Evolutionary conservation across 345 rosid genomes (phyloP).

Genomic region (Schrenkiella parvula): DNA sequence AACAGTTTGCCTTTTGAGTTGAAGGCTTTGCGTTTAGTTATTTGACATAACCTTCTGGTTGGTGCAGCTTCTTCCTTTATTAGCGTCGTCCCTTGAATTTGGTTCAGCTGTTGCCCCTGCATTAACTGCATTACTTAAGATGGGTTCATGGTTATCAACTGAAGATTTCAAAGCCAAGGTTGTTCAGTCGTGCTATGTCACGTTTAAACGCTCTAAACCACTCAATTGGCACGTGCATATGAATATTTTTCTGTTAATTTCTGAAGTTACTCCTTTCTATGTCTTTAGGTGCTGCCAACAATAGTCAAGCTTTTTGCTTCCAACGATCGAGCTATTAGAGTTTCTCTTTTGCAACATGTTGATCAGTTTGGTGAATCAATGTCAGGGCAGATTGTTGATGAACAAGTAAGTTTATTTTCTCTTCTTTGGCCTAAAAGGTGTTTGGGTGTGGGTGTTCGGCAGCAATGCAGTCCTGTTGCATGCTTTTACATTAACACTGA

Average conservation of each 20-base stretch:
- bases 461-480: neutral
- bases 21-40: slow-evolving; percentile 15
- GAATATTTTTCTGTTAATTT: slow-evolving; percentile 14
- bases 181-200: slow-evolving; percentile 12
- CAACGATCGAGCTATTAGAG: slow-evolving; percentile 91
- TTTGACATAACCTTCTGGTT: slow-evolving; percentile 35
- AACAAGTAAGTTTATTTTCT: slow-evolving; percentile 56
- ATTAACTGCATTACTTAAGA: slow-evolving; percentile 80
- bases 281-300: slow-evolving; percentile 72
- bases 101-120: slow-evolving; percentile 98
- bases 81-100: slow-evolving; percentile 97
- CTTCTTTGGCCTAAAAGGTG: slow-evolving; percentile 10
- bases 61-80: slow-evolving; percentile 87
- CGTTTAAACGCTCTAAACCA: neutral
- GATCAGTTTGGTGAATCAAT: slow-evolving; percentile 94
- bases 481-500: neutral
- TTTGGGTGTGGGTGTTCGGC: neutral
- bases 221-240: neutral
- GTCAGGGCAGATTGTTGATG: slow-evolving; percentile 84
- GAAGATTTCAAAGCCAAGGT: slow-evolving; percentile 94
- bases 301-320: slow-evolving; percentile 86
- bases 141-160: slow-evolving; percentile 91
- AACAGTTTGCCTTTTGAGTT: slow-evolving; percentile 8
- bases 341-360: slow-evolving; percentile 91
- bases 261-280: slow-evolving; percentile 24